Evolutionary conservation across 1,284 basidiomycete species (phyloP).

Genomic region (Xanthoconium separans): DNA sequence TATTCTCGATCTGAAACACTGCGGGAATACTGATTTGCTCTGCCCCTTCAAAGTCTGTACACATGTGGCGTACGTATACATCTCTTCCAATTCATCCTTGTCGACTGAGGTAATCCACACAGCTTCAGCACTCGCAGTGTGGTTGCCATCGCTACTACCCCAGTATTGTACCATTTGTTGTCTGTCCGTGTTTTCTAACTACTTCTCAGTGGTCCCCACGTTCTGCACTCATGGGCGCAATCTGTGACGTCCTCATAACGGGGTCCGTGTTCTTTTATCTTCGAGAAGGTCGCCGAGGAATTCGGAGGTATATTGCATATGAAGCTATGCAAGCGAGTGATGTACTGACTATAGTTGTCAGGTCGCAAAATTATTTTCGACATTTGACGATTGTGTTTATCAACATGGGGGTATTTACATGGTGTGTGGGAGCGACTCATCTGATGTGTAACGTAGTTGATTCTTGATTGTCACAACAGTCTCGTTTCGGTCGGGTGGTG

Average conservation of each 20-base stretch:
- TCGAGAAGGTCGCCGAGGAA: slow-evolving; percentile 7
- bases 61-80: slow-evolving; percentile 2
- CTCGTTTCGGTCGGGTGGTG: slow-evolving; percentile 15
- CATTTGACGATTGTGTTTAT: slow-evolving; percentile 17
- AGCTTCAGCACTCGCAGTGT: background rate
- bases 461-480: background rate
- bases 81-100: background rate
- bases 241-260: slow-evolving; percentile 15
- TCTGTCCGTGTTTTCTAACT: background rate
- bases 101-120: background rate
- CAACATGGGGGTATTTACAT: slow-evolving; percentile 21
- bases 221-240: slow-evolving; percentile 11
- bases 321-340: background rate
- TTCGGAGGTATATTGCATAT: slow-evolving; percentile 1
- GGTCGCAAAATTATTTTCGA: slow-evolving; percentile 11
- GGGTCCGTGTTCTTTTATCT: slow-evolving; percentile 23
- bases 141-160: background rate
- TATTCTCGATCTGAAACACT: background rate
- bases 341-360: background rate
- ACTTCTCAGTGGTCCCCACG: slow-evolving; percentile 13
- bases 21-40: background rate
- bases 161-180: background rate
- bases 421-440: background rate
- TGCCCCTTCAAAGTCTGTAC: background rate
- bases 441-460: background rate